phyloP scores from a whole-genome alignment of 352 stramenopile genomes.

The Peronospora destructor region DNA sequence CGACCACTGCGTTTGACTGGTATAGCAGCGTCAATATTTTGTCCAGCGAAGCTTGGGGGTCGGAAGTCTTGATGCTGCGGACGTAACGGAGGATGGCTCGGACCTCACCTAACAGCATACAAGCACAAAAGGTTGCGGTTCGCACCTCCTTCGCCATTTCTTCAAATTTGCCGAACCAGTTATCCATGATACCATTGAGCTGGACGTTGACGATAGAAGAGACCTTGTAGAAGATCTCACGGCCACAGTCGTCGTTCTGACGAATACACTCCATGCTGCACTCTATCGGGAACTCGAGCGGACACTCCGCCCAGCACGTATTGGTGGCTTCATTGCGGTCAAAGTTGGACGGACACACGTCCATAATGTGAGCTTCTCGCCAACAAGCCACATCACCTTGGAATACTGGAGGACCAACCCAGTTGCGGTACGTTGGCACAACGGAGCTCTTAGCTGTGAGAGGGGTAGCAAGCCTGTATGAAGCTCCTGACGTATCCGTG shows the following conservation, averaged over 20 bases:
- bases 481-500: slow-evolving; percentile 14
- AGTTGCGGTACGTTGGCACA: slow-evolving; percentile 22
- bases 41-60: slow-evolving; percentile 27
- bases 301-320: slow-evolving; percentile 47
- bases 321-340: slow-evolving; percentile 32
- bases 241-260: slow-evolving; percentile 33
- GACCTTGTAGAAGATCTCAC: slow-evolving; percentile 35
- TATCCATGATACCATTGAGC: slow-evolving; percentile 34
- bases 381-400: slow-evolving; percentile 14
- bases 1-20: slow-evolving; percentile 30
- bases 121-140: slow-evolving; percentile 24
- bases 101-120: slow-evolving; percentile 21
- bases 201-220: slow-evolving; percentile 26
- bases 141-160: slow-evolving; percentile 32
- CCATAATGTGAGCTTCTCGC: slow-evolving; percentile 26
- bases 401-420: slow-evolving; percentile 27
- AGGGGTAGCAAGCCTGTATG: slow-evolving; percentile 14
- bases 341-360: slow-evolving; percentile 29
- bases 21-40: slow-evolving; percentile 32
- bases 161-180: slow-evolving; percentile 37
- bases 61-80: slow-evolving; percentile 17
- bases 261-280: slow-evolving; percentile 42
- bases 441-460: slow-evolving; percentile 22
- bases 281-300: slow-evolving; percentile 39
- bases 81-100: slow-evolving; percentile 27